Conservation (phyloP, 805 yeast genomes). For the Starmerella sp. region DNA sequence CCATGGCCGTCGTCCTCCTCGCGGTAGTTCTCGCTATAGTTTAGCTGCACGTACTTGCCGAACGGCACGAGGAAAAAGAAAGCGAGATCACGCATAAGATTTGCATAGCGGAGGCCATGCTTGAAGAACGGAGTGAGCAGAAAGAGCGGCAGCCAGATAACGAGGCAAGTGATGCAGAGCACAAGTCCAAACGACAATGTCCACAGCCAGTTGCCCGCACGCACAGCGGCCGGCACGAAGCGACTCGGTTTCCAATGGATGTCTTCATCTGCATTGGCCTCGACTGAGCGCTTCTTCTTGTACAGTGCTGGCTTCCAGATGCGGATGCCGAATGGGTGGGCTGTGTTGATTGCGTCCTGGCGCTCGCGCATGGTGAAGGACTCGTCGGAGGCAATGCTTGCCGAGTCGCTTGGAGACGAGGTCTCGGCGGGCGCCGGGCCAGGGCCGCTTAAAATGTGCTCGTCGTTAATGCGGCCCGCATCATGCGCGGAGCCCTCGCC, state of each 20-base stretch:
- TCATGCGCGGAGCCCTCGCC: not conserved
- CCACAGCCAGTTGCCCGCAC: constrained; percentile 64
- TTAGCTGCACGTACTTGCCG: constrained; percentile 74
- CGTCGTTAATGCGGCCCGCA: not conserved
- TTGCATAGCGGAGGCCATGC: constrained; percentile 52
- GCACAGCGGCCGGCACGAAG: constrained; percentile 49
- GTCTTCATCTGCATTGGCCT: constrained; percentile 82
- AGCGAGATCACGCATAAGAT: constrained; percentile 11
- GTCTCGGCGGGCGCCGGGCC: not conserved
- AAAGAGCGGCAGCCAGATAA: constrained; percentile 40
- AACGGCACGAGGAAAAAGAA: constrained; percentile 58
- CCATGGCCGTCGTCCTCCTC: constrained; percentile 87
- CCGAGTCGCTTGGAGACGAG: constrained; percentile 4
- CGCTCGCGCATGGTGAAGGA: constrained; percentile 82
- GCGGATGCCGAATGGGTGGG: constrained; percentile 97
- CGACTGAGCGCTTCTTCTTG: constrained; percentile 85
- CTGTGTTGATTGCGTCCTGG: constrained; percentile 89
- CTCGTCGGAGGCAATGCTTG: constrained; percentile 45
- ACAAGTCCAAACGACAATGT: constrained; percentile 57
- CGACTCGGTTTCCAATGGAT: constrained; percentile 62
- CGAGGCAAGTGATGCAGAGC: constrained; percentile 30
- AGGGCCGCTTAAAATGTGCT: constrained; percentile 12
- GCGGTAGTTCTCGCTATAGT: constrained; percentile 66
- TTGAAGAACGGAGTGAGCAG: constrained; percentile 28
- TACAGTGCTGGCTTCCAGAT: constrained; percentile 98